Evolutionary conservation across 176 grass and related monocot species (phyloP).

Genomic region (Zea luxurians): DNA sequence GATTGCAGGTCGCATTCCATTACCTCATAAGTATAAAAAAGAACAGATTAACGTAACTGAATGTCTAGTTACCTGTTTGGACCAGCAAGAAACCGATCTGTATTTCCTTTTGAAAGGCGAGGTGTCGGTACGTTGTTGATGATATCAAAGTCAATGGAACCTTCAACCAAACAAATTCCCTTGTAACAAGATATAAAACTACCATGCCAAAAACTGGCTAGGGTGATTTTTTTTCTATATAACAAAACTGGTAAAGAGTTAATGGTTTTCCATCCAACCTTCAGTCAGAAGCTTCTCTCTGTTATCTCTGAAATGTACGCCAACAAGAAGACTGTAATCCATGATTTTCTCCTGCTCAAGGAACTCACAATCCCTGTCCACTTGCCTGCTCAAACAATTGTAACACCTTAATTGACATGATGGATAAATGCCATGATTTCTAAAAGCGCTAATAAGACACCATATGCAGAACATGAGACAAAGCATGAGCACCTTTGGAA

Average conservation of each 20-base stretch:
- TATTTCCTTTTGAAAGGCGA: constrained; percentile 60
- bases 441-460: background rate
- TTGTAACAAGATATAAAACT: constrained; percentile 35
- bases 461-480: constrained; percentile 7
- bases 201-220: constrained; percentile 11
- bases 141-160: constrained; percentile 46
- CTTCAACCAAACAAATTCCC: constrained; percentile 49
- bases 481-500: constrained; percentile 75
- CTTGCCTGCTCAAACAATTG: constrained; percentile 65
- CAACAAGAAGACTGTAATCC: constrained; percentile 97
- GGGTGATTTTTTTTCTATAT: background rate
- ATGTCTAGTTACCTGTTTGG: constrained; percentile 60
- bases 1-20: constrained; percentile 10
- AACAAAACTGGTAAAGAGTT: constrained; percentile 2
- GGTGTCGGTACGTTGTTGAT: constrained; percentile 31
- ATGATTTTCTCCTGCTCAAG: constrained; percentile 98
- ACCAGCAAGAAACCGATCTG: constrained; percentile 55
- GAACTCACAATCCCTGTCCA: constrained; percentile 96
- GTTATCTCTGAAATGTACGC: constrained; percentile 76
- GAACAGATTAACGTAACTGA: constrained; percentile 17
- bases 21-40: constrained; percentile 2
- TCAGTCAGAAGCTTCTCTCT: constrained; percentile 50
- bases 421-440: background rate
- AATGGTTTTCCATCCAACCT: constrained; percentile 56
- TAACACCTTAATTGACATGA: constrained; percentile 24